Evolutionary conservation across 2,329 filamentous ascomycete species (phyloP).

Genomic region (Fusarium miscanthi): DNA sequence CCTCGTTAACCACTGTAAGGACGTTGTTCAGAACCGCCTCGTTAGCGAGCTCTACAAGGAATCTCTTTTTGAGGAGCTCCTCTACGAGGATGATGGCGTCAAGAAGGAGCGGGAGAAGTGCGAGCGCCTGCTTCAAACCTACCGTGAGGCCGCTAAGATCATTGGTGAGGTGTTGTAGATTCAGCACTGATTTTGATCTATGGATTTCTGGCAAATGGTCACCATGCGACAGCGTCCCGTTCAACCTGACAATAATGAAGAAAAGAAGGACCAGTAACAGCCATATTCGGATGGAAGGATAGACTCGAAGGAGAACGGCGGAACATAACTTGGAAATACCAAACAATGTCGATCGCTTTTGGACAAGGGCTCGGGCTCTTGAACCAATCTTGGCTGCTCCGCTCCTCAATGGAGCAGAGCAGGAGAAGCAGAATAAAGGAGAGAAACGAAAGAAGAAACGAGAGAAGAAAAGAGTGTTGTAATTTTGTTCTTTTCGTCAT

Average conservation of each 20-base stretch:
- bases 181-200: not conserved
- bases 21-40: slow-evolving; percentile 95
- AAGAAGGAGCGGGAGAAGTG: slow-evolving; percentile 99
- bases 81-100: slow-evolving; percentile 97
- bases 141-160: slow-evolving; percentile 97
- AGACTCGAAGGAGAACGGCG: slow-evolving; percentile 32
- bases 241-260: slow-evolving; percentile 36
- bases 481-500: slow-evolving; percentile 34
- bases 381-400: slow-evolving; percentile 26
- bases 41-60: slow-evolving; percentile 97
- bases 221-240: slow-evolving; percentile 21
- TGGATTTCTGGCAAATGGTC: slow-evolving; percentile 17
- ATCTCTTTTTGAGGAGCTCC: slow-evolving; percentile 85
- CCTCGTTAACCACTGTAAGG: slow-evolving; percentile 97
- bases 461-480: slow-evolving; percentile 37
- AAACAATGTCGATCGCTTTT: slow-evolving; percentile 33
- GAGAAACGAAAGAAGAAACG: slow-evolving; percentile 24
- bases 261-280: slow-evolving; percentile 28
- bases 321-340: slow-evolving; percentile 28
- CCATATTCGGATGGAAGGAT: slow-evolving; percentile 26
- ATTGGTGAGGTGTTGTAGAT: slow-evolving; percentile 90
- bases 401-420: slow-evolving; percentile 12
- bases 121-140: slow-evolving; percentile 93
- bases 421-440: slow-evolving; percentile 8
- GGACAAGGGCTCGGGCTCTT: slow-evolving; percentile 22